Percentiles rank a stretch among this genome's conserved stretches.
These are phyloP conservation scores for Astragalus membranaceus DNA, from an alignment of 306 rosid genomes.

Conservation along the genomic window DNA sequence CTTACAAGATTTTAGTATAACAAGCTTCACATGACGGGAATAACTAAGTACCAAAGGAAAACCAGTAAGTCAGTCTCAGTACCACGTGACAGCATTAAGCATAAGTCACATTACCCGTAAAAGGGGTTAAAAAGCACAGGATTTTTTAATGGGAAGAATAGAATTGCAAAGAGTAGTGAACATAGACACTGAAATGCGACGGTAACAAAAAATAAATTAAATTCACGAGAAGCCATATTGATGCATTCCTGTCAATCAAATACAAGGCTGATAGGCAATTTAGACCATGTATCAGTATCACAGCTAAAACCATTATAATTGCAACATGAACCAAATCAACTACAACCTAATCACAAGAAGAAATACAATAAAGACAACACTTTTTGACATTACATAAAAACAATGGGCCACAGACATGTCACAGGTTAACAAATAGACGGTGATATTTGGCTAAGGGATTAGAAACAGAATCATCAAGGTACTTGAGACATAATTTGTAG, in stretches of 20 bases:
- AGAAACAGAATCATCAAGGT: not conserved
- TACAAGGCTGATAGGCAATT: not conserved
- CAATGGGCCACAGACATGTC: not conserved
- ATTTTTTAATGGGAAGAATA: not conserved
- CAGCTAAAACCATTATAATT: not conserved
- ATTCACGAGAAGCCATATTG: not conserved
- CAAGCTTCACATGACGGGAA: not conserved
- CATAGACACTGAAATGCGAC: constrained; percentile 3
- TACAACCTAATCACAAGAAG: not conserved
- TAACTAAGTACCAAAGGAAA: constrained; percentile 3
- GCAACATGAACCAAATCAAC: not conserved
- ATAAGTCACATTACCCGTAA: not conserved
- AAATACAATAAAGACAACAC: not conserved
- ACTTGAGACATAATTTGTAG: not conserved
- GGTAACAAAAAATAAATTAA: not conserved
- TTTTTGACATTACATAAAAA: not conserved
- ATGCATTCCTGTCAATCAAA: not conserved
- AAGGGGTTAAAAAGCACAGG: not conserved
- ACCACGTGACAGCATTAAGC: not conserved
- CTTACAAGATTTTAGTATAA: constrained; percentile 16
- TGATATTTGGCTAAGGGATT: not conserved
- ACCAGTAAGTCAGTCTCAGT: not conserved
- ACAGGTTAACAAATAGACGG: not conserved
- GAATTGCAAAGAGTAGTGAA: not conserved
- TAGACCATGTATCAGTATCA: not conserved